Conservation (phyloP, 805 yeast species). For the Suhomyces xylopsoci region DNA sequence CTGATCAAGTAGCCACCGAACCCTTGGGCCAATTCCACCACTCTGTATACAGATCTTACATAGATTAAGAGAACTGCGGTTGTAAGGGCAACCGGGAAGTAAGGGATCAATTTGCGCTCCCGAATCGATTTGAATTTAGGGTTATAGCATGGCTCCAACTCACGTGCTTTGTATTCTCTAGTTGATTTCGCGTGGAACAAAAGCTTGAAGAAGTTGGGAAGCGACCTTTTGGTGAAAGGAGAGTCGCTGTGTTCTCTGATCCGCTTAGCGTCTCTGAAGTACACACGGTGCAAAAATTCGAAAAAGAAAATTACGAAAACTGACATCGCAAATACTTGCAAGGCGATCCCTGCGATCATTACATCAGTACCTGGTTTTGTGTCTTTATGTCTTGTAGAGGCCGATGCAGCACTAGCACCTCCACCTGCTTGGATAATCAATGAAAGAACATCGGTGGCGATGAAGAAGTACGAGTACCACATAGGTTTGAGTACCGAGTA, state of each 20-base stretch:
- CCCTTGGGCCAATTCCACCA: conserved; percentile 39
- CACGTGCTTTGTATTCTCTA: conserved; percentile 16
- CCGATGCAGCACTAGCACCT: conserved; percentile 32
- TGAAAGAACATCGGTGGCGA: conserved; percentile 35
- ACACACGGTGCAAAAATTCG: conserved; percentile 31
- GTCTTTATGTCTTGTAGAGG: conserved; percentile 19
- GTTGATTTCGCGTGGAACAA: conserved; percentile 25
- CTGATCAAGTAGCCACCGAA: conserved; percentile 34
- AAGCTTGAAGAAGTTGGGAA: conserved; percentile 26
- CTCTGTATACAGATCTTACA: conserved; percentile 35
- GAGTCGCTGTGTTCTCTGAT: conserved; percentile 6
- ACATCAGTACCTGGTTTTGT: conserved; percentile 32
- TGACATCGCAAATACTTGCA: conserved; percentile 40
- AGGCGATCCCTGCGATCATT: conserved; percentile 37
- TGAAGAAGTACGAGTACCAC: conserved; percentile 44
- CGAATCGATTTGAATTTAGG: conserved; percentile 24
- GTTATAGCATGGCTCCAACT: conserved; percentile 31
- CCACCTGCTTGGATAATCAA: conserved; percentile 42
- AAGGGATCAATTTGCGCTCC: conserved; percentile 22
- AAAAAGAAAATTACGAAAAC: conserved; percentile 35
- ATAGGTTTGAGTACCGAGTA: conserved; percentile 39
- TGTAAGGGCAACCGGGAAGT: conserved; percentile 34
- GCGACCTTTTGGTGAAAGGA: conserved; percentile 17
- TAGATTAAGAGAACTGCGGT: conserved; percentile 31
- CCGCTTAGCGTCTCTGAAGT: conserved; percentile 22